Evolutionary conservation across 164 flowering plant genomes (phyloP), one percentile per base, ranked within the genome.

Genomic region (Kingdonia uniflora): DNA sequence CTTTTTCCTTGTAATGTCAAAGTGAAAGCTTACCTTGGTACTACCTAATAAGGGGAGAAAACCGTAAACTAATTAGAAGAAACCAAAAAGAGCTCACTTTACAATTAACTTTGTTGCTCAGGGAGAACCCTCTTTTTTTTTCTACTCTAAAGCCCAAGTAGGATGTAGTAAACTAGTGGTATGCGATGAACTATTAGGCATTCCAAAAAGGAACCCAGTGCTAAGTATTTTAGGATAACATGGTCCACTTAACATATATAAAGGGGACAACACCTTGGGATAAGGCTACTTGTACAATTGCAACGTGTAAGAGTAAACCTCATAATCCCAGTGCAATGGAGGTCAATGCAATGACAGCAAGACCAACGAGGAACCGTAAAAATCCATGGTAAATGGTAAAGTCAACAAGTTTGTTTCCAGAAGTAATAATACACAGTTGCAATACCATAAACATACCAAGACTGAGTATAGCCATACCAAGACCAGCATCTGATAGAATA

Each of bases 401-500:
- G 19, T 84, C 14, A 12, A 95, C 97, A 17, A 86, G 51, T 1
- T 82, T 51, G 65, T 84, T 89, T 49, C 97, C 97, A 71, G 95
- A 89, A 2, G 92, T 90, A 42, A 89, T 86, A 11, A 89, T 81
- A 41, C 67, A 75, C 0, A 95, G 97, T 66, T 89, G 97, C 42
- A 89, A 56, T 13, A 95, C 97, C 97, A 89, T 89, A 68, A 89
- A 89, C 74, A 89, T 73, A 90, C 97, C 97, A 44, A 90, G 94
- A 71, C 97, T 90, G 61, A 90, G 87, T 95, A 90, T 90, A 26
- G 97, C 97, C 97, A 90, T 90, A 49, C 97, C 97, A 19, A 90
- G 87, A 49, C 96, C 97, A 2, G 97, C 95, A 72, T 90, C 0
- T 95, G n/a, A n/a, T n/a, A n/a, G n/a, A n/a, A n/a, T n/a, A n/a